Evolutionary conservation across 2,329 filamentous ascomycete species (phyloP).

Genomic region (Magnaporthiopsis incrustans): DNA sequence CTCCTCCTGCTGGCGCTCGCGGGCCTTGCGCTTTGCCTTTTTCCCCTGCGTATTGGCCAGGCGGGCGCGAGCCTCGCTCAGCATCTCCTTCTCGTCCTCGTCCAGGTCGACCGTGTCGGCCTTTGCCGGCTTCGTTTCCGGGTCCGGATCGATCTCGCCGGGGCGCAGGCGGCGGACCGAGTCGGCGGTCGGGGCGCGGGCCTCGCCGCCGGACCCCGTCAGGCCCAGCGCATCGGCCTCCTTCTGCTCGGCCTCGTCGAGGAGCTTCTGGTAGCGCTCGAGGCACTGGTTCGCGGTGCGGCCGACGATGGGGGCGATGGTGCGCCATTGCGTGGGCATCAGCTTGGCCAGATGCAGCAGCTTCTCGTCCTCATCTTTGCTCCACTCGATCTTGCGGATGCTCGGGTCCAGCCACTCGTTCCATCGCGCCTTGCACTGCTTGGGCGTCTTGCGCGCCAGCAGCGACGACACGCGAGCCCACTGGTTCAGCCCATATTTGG

Average conservation of each 20-base stretch:
- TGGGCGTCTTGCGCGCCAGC: constrained; percentile 92
- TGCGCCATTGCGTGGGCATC: constrained; percentile 99
- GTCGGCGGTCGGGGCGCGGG: constrained; percentile 80
- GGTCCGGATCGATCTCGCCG: constrained; percentile 93
- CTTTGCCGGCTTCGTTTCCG: constrained; percentile 89
- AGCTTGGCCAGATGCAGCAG: constrained; percentile 92
- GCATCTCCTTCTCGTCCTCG: constrained; percentile 99
- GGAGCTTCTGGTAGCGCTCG: constrained; percentile 90
- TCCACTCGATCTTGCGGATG: constrained; percentile 99
- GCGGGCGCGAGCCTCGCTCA: constrained; percentile 93
- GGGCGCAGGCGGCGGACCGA: constrained; percentile 83
- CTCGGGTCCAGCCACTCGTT: constrained; percentile 96
- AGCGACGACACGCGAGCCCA: constrained; percentile 98
- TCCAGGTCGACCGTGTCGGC: constrained; percentile 97
- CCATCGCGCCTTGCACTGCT: constrained; percentile 99
- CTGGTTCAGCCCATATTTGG: constrained; percentile 92
- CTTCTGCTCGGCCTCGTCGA: constrained; percentile 89
- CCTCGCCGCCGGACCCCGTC: constrained; percentile 79
- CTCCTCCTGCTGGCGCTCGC: constrained; percentile 92
- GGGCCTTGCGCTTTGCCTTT: constrained; percentile 95
- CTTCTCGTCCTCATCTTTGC: constrained; percentile 96
- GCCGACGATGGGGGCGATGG: constrained; percentile 93
- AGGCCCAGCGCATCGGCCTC: constrained; percentile 75
- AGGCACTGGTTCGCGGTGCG: constrained; percentile 95
- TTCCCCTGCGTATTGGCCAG: constrained; percentile 97